Base-by-base conservation (phyloP, 2,329 filamentous ascomycete genomes). In the Penicillium sp. region DNA sequence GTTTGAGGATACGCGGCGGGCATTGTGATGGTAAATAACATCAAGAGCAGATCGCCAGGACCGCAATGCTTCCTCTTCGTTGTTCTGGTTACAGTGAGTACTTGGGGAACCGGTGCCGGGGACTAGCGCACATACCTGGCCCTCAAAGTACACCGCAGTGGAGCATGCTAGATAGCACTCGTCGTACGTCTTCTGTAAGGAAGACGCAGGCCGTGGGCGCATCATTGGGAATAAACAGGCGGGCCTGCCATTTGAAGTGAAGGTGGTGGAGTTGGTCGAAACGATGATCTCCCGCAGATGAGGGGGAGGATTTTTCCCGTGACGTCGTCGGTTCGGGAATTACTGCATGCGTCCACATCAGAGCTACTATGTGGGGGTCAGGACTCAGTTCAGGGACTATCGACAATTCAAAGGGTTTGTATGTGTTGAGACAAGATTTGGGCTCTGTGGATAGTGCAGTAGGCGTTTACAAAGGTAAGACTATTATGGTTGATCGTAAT, bases 151-250 rank as follows among this genome's bases (percentile, higher is more conserved):
- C 45, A 95, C 88, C 33, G 92, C 92, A 1, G 91, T 97, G 12
- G 91, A 96, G 73, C 91, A 96, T 66, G 87, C 90, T 62, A 96
- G 75, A 73, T 95, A 96, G 71, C 88, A 91, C 71, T 97, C 90
- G 75, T 97, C 92, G 74, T 97, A 97, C 48, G 90, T 95, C 80
- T 95, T 96, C 75, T 97, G 92, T 70, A 96, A 83, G 55, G 84
- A 83, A 71, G 87, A 83, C 66, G 84, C 79, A 55, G 78, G 76
- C 66, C 83, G 83, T 69, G 70, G 70, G 66, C 73, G 73, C 70
- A 76, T 80, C 74, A 77, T 79, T 65, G 42, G 52, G 33, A 56
- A 53, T 54, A 41, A 42, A 39, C 40, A 60, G 47, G 52, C 58
- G 57, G 55, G 50, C 58, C 58, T 58, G 50, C 35, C 55, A 56